Evolutionary conservation across 2,329 filamentous ascomycete genomes (phyloP).

Genomic region (Penicillium sclerotiorum): DNA sequence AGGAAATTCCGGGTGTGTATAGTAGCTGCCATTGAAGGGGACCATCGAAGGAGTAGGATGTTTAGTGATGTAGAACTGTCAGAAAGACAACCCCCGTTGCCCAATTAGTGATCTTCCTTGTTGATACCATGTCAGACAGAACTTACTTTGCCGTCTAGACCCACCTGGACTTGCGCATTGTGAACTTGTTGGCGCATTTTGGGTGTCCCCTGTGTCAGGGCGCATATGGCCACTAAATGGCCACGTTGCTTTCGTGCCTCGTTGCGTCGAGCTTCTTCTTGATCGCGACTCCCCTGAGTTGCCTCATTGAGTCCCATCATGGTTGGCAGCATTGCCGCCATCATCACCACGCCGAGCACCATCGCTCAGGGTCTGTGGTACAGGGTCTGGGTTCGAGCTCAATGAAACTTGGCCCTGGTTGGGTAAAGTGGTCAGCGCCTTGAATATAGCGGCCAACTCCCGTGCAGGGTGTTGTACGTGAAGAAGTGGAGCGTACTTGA

Average conservation of each 20-base stretch:
- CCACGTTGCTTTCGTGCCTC: conserved; percentile 23
- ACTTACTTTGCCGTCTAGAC: conserved; percentile 24
- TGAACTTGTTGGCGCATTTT: conserved; percentile 23
- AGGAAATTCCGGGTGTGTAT: conserved; percentile 26
- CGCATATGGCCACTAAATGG: conserved; percentile 26
- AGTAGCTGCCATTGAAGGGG: conserved; percentile 28
- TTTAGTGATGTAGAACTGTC: conserved; percentile 27
- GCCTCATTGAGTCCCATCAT: conserved; percentile 31
- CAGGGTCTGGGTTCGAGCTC: not conserved
- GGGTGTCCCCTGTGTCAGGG: conserved; percentile 20
- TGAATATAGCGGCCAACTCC: conserved; percentile 5
- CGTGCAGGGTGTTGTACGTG: not conserved
- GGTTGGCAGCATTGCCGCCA: conserved; percentile 28
- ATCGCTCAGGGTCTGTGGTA: conserved; percentile 17
- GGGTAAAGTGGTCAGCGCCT: not conserved
- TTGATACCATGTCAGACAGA: conserved; percentile 3
- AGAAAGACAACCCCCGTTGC: not conserved
- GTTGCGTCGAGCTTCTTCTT: conserved; percentile 22
- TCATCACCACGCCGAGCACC: conserved; percentile 29
- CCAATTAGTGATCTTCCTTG: not conserved
- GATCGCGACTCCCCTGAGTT: conserved; percentile 22
- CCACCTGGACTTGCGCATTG: conserved; percentile 25
- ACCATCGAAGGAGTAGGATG: conserved; percentile 17
- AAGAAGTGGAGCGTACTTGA: conserved; percentile 1
- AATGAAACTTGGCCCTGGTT: not conserved